Evolutionary conservation across 1,284 basidiomycete species (phyloP).

Genomic region (Ganoderma meredithae): DNA sequence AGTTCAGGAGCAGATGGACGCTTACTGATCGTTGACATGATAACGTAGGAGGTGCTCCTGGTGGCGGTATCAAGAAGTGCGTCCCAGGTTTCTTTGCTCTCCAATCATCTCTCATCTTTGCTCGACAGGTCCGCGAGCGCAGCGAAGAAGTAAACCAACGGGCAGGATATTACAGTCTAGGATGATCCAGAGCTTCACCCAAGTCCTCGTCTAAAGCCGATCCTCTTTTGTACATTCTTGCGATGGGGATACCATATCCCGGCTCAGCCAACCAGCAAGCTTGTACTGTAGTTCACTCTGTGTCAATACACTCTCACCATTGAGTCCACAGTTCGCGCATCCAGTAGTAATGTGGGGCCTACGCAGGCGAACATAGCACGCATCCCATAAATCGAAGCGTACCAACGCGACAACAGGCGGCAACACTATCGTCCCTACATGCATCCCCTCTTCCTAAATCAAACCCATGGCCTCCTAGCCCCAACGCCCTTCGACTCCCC

Average conservation of each 20-base stretch:
- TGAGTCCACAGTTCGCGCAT: background rate
- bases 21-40: slow-evolving; percentile 13
- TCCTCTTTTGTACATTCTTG: background rate
- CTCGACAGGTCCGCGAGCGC: slow-evolving; percentile 48
- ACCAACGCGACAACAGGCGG: background rate
- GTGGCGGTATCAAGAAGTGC: slow-evolving; percentile 85
- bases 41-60: slow-evolving; percentile 65
- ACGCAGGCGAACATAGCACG: background rate
- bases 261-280: background rate
- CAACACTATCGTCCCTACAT: slow-evolving; percentile 1
- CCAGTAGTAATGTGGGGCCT: background rate
- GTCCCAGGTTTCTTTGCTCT: slow-evolving; percentile 36
- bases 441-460: background rate
- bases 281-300: slow-evolving; percentile 20
- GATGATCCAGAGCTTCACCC: background rate
- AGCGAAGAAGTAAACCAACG: slow-evolving; percentile 27
- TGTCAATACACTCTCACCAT: slow-evolving; percentile 18
- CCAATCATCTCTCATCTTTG: slow-evolving; percentile 7
- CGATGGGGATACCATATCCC: background rate
- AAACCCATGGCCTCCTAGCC: background rate
- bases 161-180: background rate
- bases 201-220: background rate
- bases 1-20: background rate
- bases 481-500: slow-evolving; percentile 10
- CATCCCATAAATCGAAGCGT: slow-evolving; percentile 17